Percentiles rank a stretch among this genome's conserved stretches.
These are phyloP conservation scores for Fusarium nodosum DNA, from an alignment of 2,329 filamentous ascomycete species.

Conservation along the genomic window DNA sequence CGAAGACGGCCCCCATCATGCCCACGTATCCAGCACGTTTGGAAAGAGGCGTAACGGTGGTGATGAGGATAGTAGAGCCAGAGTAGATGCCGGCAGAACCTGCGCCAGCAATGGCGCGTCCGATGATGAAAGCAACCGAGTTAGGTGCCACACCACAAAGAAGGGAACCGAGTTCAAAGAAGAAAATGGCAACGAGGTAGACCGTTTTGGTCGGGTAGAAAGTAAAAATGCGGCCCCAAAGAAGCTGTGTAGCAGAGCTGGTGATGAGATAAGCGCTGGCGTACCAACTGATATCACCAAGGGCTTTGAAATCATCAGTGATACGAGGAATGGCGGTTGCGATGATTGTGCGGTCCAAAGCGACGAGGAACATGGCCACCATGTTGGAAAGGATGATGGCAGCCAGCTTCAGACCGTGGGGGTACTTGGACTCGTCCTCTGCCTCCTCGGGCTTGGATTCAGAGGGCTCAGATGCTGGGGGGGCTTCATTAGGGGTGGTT, in stretches of 20 bases:
- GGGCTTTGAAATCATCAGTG: constrained; percentile 15
- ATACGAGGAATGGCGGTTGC: constrained; percentile 16
- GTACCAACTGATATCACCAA: constrained; percentile 18
- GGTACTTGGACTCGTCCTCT: constrained; percentile 14
- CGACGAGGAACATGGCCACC: constrained; percentile 26
- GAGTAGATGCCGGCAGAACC: constrained; percentile 16
- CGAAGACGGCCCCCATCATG: constrained; percentile 9
- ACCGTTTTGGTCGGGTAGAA: constrained; percentile 8
- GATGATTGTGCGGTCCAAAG: constrained; percentile 21
- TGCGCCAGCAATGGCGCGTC: constrained; percentile 14
- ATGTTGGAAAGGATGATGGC: constrained; percentile 18
- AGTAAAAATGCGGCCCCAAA: constrained; percentile 9
- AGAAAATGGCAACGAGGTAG: constrained; percentile 16
- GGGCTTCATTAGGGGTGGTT: not conserved
- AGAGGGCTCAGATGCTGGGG: not conserved
- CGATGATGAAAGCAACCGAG: constrained; percentile 9
- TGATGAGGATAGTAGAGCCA: constrained; percentile 16
- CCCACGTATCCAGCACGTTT: constrained; percentile 14
- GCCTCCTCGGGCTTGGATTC: not conserved
- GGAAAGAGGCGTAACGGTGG: constrained; percentile 8
- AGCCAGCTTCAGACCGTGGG: constrained; percentile 13
- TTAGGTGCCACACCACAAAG: constrained; percentile 15
- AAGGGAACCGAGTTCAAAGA: constrained; percentile 17
- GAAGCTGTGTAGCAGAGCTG: constrained; percentile 16
- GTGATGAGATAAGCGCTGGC: constrained; percentile 18